Evolutionary conservation across 2,329 filamentous ascomycete genomes (phyloP).

Genomic region (Paecilomyces formosus): DNA sequence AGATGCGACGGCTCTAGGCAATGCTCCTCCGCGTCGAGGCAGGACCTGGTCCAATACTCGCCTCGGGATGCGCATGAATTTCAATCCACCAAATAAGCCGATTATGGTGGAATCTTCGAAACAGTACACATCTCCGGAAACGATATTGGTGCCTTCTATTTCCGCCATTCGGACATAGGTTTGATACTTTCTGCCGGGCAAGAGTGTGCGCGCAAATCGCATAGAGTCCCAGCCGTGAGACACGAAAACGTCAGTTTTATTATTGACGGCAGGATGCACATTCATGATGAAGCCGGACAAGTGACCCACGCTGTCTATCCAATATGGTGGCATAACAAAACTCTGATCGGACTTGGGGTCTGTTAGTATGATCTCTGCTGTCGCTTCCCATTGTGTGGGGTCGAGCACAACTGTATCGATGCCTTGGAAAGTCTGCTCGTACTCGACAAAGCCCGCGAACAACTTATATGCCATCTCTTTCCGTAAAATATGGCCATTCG

Average conservation of each 20-base stretch:
- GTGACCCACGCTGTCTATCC: conserved; percentile 28
- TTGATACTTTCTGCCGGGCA: conserved; percentile 9
- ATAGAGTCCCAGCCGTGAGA: conserved; percentile 28
- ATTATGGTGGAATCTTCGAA: conserved; percentile 20
- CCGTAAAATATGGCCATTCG: conserved; percentile 20
- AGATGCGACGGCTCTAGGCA: background rate
- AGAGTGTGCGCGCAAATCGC: conserved; percentile 15
- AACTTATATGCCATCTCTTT: conserved; percentile 29
- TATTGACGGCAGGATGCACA: conserved; percentile 18
- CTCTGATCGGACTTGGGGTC: background rate
- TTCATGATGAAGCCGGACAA: conserved; percentile 33
- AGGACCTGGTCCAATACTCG: conserved; percentile 7
- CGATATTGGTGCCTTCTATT: conserved; percentile 7
- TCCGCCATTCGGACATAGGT: conserved; percentile 8
- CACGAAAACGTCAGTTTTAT: conserved; percentile 23
- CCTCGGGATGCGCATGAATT: conserved; percentile 9
- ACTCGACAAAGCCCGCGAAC: conserved; percentile 27
- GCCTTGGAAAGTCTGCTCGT: conserved; percentile 23
- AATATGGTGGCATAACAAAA: conserved; percentile 9
- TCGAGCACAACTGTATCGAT: conserved; percentile 31
- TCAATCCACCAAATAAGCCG: conserved; percentile 22
- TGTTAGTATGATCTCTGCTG: conserved; percentile 15
- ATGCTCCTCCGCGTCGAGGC: background rate
- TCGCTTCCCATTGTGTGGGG: conserved; percentile 28
- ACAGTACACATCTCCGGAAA: conserved; percentile 21